Conservation (phyloP, 2,329 filamentous ascomycete genomes). For the Lecanicillium sp. region DNA sequence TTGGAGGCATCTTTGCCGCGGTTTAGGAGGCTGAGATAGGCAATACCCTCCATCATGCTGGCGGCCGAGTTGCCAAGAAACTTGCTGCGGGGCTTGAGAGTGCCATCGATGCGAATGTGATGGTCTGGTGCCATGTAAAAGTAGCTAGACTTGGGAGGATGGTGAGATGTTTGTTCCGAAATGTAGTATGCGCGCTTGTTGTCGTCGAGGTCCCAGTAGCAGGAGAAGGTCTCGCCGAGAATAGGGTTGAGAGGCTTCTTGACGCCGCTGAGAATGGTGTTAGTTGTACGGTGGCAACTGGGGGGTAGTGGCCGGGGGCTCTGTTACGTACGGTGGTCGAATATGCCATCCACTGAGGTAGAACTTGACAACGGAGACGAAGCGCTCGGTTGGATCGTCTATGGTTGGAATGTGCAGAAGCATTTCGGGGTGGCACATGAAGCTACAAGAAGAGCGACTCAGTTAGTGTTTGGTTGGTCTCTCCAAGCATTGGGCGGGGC, state of each 20-base stretch:
- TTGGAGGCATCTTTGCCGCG: constrained; percentile 55
- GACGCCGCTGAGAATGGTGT: constrained; percentile 60
- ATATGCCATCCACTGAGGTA: constrained; percentile 99
- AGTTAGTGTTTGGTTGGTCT: background rate
- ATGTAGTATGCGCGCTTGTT: constrained; percentile 89
- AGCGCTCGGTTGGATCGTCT: constrained; percentile 82
- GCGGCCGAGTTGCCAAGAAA: constrained; percentile 96
- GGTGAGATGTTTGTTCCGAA: constrained; percentile 94
- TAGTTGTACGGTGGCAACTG: constrained; percentile 1
- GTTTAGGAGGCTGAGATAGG: constrained; percentile 76
- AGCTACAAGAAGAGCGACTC: constrained; percentile 47
- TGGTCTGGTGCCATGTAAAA: constrained; percentile 97
- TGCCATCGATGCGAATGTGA: constrained; percentile 90
- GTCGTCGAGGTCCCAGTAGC: constrained; percentile 90
- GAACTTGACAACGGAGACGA: constrained; percentile 94
- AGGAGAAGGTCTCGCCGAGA: constrained; percentile 87
- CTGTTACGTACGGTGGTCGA: constrained; percentile 71
- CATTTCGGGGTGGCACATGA: constrained; percentile 98
- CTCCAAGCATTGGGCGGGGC: constrained; percentile 5
- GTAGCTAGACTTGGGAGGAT: constrained; percentile 97
- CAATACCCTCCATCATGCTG: constrained; percentile 96
- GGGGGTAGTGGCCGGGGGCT: background rate
- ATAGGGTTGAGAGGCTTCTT: constrained; percentile 98
- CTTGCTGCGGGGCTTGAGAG: constrained; percentile 86
- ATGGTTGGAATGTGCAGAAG: constrained; percentile 80